These are phyloP conservation scores for Dipodascus albidus DNA, from an alignment of 805 yeast genomes.

Conservation along the genomic window DNA sequence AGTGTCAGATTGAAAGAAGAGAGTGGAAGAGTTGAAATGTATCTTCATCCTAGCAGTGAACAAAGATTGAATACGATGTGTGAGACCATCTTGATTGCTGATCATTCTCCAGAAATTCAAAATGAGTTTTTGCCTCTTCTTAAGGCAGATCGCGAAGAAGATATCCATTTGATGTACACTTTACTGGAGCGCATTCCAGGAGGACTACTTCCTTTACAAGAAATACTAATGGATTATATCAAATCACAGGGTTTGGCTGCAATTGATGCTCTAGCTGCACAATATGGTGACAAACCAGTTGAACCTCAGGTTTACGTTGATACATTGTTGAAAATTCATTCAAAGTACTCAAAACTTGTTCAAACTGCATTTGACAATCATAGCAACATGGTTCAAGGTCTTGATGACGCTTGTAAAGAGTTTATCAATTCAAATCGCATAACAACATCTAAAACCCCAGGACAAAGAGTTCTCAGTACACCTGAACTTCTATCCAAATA, in stretches of 20 bases:
- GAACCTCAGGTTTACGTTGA: conserved; percentile 76
- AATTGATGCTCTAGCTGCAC: conserved; percentile 42
- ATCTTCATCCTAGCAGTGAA: conserved; percentile 78
- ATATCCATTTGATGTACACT: conserved; percentile 66
- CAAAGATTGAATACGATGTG: conserved; percentile 64
- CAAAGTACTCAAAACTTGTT: conserved; percentile 55
- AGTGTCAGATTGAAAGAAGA: conserved; percentile 77
- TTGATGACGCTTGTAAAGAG: conserved; percentile 78
- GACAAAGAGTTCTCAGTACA: conserved; percentile 47
- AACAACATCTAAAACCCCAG: conserved; percentile 38
- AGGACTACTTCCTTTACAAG: conserved; percentile 69
- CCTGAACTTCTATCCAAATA: conserved; percentile 88
- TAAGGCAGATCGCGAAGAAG: conserved; percentile 58
- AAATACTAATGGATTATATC: conserved; percentile 61
- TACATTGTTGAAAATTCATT: conserved; percentile 59
- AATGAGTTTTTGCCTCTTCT: conserved; percentile 65
- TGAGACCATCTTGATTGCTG: conserved; percentile 63
- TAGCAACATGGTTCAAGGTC: conserved; percentile 69
- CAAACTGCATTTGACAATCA: conserved; percentile 57
- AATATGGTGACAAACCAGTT: conserved; percentile 24
- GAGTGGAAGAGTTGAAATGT: conserved; percentile 60
- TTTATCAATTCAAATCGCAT: conserved; percentile 75
- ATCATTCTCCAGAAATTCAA: conserved; percentile 67
- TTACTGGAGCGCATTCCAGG: conserved; percentile 68
- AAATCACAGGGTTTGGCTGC: conserved; percentile 51